Evolutionary conservation across 257 asterid genomes (phyloP).

Genomic region (Scutellaria galericulata): DNA sequence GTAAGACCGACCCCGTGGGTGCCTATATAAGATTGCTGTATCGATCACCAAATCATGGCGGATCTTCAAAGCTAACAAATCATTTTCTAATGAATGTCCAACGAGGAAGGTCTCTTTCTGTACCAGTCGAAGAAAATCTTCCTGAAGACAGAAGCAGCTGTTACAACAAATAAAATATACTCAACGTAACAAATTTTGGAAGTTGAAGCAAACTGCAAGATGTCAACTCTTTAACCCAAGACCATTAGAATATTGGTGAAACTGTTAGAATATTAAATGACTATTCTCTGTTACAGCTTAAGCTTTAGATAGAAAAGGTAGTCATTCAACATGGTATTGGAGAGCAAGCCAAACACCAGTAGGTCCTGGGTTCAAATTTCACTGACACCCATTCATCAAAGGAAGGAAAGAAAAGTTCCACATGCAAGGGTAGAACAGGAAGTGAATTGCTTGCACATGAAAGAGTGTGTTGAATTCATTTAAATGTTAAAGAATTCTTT

Average conservation of each 20-base stretch:
- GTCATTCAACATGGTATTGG: neutral
- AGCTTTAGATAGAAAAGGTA: neutral
- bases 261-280: neutral
- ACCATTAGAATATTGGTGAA: neutral
- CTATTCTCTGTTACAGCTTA: slow-evolving; percentile 2
- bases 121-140: slow-evolving; percentile 73
- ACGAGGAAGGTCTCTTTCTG: slow-evolving; percentile 86
- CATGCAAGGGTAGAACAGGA: neutral
- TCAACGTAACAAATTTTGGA: neutral
- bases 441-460: neutral
- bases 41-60: slow-evolving; percentile 85
- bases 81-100: slow-evolving; percentile 96
- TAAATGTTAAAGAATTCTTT: neutral
- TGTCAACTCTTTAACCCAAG: neutral
- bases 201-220: neutral
- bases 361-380: neutral
- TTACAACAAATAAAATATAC: slow-evolving; percentile 26
- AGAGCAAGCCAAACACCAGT: neutral
- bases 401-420: neutral
- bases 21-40: slow-evolving; percentile 85
- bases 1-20: slow-evolving; percentile 81
- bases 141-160: slow-evolving; percentile 57
- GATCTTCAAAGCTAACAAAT: slow-evolving; percentile 81
- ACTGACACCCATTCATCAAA: slow-evolving; percentile 13
- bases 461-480: neutral